Evolutionary conservation across 129 eudicot species (phyloP), one percentile per base, ranked within the genome.

Genomic region (Lactuca saligna): DNA sequence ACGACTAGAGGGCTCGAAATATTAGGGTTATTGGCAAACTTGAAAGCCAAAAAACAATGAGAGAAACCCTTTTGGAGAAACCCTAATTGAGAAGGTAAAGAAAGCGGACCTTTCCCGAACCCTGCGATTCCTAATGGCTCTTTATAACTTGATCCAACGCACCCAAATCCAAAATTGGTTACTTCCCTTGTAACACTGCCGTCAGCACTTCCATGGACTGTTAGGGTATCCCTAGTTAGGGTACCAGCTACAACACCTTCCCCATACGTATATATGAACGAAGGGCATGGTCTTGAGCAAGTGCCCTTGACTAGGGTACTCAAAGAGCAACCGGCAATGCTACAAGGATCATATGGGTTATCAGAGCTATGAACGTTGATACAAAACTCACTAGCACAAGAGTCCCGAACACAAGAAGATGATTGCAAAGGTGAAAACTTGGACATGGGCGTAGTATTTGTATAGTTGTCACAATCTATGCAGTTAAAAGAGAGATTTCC

Each of bases 1-100:
- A 88, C 41, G n/a, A 88, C 70, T 63, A 88, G 60, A 42, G 96
- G 89, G 69, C 91, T 85, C 7, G 89, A 76, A 56, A 85, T 58
- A 65, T 88, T 85, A 68, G 96, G 96, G 82, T 88, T 88, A 76
- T 85, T 88, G 33, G 89, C 85, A 77, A 65, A 88, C 80, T 88
- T 83, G 72, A 85, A 88, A 53, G 91, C 87, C 78, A 88, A 81
- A 75, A 88, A 88, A 72, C 96, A 88, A 81, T 88, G 96, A 39
- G 96, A 85, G 61, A 88, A 88, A 0, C 96, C 96, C 85, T 83
- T 88, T 31, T 74, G 86, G 49, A 76, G 81, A 54, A 88, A 85
- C 79, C 91, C 96, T 83, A 88, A 71, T 64, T 88, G 96, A 55
- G 96, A 88, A 81, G 96, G 96, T 14, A 88, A 64, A 16, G 96